Evolutionary conservation across 2,329 filamentous ascomycete genomes (phyloP).

Genomic region (Metarhizium brunneum): DNA sequence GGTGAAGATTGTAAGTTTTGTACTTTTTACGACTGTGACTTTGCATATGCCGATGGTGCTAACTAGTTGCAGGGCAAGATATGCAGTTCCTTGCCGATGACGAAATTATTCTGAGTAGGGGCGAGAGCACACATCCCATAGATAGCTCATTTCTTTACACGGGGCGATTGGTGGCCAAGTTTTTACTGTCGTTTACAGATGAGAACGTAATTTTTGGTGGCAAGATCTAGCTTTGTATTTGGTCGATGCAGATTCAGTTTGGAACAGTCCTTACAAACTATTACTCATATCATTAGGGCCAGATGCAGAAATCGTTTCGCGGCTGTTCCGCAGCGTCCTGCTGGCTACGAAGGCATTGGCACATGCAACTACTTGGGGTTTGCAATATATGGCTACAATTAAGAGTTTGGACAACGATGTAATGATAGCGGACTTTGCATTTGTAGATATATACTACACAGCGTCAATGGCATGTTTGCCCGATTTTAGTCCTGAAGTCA

Average conservation of each 20-base stretch:
- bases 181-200: slow-evolving; percentile 44
- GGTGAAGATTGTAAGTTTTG: slow-evolving; percentile 33
- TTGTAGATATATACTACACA: background rate
- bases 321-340: background rate
- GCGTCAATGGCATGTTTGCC: slow-evolving; percentile 40
- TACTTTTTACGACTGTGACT: background rate
- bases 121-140: slow-evolving; percentile 35
- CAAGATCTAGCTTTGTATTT: slow-evolving; percentile 8
- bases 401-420: background rate
- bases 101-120: slow-evolving; percentile 34
- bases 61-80: slow-evolving; percentile 21
- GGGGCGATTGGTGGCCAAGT: slow-evolving; percentile 42
- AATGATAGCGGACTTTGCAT: background rate
- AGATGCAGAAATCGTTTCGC: background rate
- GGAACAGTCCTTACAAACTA: background rate
- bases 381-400: background rate
- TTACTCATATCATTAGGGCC: no score
- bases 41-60: background rate
- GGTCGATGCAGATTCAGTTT: background rate
- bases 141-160: slow-evolving; percentile 42
- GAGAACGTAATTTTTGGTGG: slow-evolving; percentile 38
- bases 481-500: slow-evolving; percentile 55
- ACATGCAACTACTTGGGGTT: background rate
- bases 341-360: no score
- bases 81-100: slow-evolving; percentile 35